These are phyloP conservation scores for Camelina neglecta DNA, from an alignment of 345 rosid genomes.

Conservation along the genomic window DNA sequence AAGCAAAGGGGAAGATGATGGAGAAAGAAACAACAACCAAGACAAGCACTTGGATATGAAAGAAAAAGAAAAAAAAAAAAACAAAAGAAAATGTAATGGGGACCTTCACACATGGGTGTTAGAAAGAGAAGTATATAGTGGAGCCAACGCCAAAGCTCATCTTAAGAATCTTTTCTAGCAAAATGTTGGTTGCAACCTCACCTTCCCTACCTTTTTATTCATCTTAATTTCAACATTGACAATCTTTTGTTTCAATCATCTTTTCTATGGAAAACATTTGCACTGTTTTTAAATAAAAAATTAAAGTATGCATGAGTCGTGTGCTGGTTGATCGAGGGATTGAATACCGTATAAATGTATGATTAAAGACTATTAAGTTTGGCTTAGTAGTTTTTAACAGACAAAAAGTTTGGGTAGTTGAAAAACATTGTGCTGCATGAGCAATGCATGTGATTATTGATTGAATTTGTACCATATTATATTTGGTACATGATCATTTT, in stretches of 20 bases:
- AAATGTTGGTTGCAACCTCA: conserved; percentile 64
- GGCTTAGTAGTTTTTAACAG: conserved; percentile 24
- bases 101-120: conserved; percentile 89
- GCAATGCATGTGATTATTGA: conserved; percentile 35
- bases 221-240: conserved; percentile 24
- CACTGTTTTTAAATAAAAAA: not conserved
- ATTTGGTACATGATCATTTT: conserved; percentile 17
- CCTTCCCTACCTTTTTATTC: conserved; percentile 33
- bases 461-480: conserved; percentile 30
- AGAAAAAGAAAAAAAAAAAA: not conserved
- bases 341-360: conserved; percentile 15
- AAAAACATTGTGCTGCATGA: conserved; percentile 34
- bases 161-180: conserved; percentile 50
- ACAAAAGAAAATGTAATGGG: conserved; percentile 59
- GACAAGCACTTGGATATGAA: conserved; percentile 58
- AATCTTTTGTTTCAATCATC: conserved; percentile 10
- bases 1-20: conserved; percentile 41
- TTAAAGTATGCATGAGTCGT: not conserved
- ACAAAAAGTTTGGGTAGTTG: conserved; percentile 29
- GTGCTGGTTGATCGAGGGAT: conserved; percentile 16
- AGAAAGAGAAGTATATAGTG: conserved; percentile 50
- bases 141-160: conserved; percentile 59
- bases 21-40: conserved; percentile 64
- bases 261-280: not conserved
- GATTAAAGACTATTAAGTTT: not conserved